A percentile compares a stretch with the other conserved stretches of the same genome.
Conservation (phyloP, 2,329 filamentous ascomycete genomes). For the Exophiala mesophila region DNA sequence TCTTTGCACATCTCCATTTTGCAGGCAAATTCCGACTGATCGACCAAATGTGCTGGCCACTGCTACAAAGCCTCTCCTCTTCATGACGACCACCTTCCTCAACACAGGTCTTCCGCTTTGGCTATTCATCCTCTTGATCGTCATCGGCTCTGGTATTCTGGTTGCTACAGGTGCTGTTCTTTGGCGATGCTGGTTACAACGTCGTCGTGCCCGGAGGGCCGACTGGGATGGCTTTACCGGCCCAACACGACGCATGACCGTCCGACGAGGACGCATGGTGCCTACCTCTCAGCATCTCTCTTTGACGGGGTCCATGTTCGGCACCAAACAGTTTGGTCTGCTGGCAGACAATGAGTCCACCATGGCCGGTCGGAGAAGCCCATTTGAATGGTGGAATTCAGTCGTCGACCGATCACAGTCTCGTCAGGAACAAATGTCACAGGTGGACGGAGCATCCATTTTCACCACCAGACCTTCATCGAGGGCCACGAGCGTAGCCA, state of each 20-base stretch:
- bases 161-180: conserved; percentile 13
- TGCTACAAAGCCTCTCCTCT: conserved; percentile 4
- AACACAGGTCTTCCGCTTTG: conserved; percentile 24
- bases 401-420: conserved; percentile 24
- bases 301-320: conserved; percentile 28
- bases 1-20: too few relatives aligned
- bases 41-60: background rate
- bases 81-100: conserved; percentile 25
- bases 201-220: conserved; percentile 11
- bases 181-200: conserved; percentile 16
- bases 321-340: conserved; percentile 23
- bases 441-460: conserved; percentile 18
- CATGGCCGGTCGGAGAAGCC: conserved; percentile 24
- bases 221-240: conserved; percentile 19
- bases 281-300: conserved; percentile 26
- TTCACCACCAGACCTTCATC: conserved; percentile 10
- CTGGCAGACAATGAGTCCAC: conserved; percentile 22
- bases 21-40: conserved; percentile 1
- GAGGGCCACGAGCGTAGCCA: conserved; percentile 13
- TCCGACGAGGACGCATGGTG: conserved; percentile 25
- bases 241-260: conserved; percentile 24
- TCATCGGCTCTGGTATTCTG: conserved; percentile 20
- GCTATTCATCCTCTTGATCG: conserved; percentile 25
- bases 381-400: conserved; percentile 27
- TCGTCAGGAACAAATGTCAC: conserved; percentile 19